Conservation (phyloP, 1,284 basidiomycete species). For the Ustilago lituana region DNA sequence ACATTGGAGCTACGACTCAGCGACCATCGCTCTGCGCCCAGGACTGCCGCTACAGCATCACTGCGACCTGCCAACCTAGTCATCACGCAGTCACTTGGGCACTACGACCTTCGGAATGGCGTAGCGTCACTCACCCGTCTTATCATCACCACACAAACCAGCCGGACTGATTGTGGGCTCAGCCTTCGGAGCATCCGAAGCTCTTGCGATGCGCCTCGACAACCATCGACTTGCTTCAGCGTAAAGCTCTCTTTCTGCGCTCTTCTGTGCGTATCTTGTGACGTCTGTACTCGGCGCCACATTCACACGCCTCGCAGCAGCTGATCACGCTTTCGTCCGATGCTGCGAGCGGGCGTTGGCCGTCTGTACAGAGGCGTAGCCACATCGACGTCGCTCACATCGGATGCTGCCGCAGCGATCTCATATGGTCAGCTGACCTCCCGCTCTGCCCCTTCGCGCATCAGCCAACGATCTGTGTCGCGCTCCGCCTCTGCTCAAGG, state of each 20-base stretch:
- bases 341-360: slow-evolving; percentile 34
- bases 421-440: background rate
- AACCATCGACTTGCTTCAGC: background rate
- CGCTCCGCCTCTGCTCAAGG: background rate
- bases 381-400: slow-evolving; percentile 3
- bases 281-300: slow-evolving; percentile 11
- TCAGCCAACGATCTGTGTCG: background rate
- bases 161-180: background rate
- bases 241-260: background rate
- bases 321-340: slow-evolving; percentile 16
- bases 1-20: too few species aligned
- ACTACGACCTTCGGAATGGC: too few species aligned
- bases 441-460: background rate
- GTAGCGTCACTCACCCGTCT: background rate
- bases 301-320: slow-evolving; percentile 12
- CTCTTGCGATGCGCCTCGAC: slow-evolving; percentile 13
- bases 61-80: too few species aligned
- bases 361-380: slow-evolving; percentile 32
- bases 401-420: slow-evolving; percentile 1
- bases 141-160: background rate
- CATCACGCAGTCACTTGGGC: too few species aligned
- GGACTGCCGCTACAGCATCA: too few species aligned
- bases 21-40: too few species aligned
- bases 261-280: slow-evolving; percentile 2
- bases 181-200: slow-evolving; percentile 11